Conservation (phyloP, 2,329 filamentous ascomycete species). For the Cytospora piceae region DNA sequence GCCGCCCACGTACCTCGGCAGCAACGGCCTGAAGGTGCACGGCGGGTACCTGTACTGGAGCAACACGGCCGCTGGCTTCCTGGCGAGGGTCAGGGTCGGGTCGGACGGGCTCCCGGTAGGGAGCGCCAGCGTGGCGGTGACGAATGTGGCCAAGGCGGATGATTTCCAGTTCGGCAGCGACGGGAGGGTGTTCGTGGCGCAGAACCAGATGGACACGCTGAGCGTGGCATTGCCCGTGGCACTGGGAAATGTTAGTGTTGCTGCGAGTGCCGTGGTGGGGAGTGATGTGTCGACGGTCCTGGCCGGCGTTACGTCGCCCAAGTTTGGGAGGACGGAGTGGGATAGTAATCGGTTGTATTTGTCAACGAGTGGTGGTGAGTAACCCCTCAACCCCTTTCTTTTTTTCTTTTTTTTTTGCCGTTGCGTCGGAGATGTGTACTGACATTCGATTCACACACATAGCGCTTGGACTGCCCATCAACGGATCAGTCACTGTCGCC, state of each 20-base stretch:
- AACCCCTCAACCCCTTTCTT: too few species aligned
- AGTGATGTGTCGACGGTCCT: slow-evolving; percentile 19
- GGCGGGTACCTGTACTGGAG: slow-evolving; percentile 37
- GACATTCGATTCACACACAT: neutral
- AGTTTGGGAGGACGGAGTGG: slow-evolving; percentile 18
- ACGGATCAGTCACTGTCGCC: slow-evolving; percentile 17
- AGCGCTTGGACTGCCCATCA: slow-evolving; percentile 17
- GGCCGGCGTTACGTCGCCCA: slow-evolving; percentile 21
- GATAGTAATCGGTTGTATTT: slow-evolving; percentile 21
- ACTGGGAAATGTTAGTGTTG: neutral
- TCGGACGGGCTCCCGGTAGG: slow-evolving; percentile 11
- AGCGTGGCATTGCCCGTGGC: neutral
- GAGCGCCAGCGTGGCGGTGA: neutral
- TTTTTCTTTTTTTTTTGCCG: too few species aligned
- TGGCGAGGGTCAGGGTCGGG: slow-evolving; percentile 14
- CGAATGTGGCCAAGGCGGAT: slow-evolving; percentile 15
- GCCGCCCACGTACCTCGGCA: slow-evolving; percentile 30
- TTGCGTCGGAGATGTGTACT: neutral
- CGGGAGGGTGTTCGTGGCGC: slow-evolving; percentile 13
- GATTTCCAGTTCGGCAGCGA: slow-evolving; percentile 19
- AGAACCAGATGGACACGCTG: slow-evolving; percentile 21
- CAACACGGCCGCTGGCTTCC: slow-evolving; percentile 31
- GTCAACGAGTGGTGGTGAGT: slow-evolving; percentile 26
- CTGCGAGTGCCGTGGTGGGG: slow-evolving; percentile 6
- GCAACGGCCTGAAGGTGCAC: slow-evolving; percentile 38